Base-by-base conservation (phyloP, 345 rosid genomes). In the Camelina neglecta region DNA sequence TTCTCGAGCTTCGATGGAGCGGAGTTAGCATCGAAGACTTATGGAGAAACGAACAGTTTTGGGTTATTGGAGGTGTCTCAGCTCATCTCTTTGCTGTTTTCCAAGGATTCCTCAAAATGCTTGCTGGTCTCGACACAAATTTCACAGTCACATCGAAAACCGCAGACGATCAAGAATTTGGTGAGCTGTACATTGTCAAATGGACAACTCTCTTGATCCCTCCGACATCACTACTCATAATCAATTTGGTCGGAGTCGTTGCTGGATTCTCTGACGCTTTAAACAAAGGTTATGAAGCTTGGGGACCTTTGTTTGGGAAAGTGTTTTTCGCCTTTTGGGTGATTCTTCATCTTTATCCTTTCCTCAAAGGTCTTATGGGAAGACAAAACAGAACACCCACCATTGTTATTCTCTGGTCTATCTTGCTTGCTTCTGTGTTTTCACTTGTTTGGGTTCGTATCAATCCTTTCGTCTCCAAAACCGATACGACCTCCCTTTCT, bases 351-450 rank as follows among this genome's bases (percentile, higher is more conserved):
- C 91, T 95, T 60, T 92, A 95, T 83, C 97, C 99, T 41, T 92
- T 95, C 91, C 96, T 95, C 35, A 90, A 95, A 78, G 99, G 99
- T 85, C 93, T 95, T n/a, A 92, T 95, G 99, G 97, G 99, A 31
- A 87, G 96, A 75, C 99, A 95, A 75, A 92, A 95, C 84, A 76
- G 97, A 79, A 92, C 97, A 12, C 99, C 97, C 1, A 95, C 99
- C 67, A 90, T 95, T 64, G 97, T 95, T 73, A 81, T 95, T 11
- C 87, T 95, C 15, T 92, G 97, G 99, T 95, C 97, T n/a, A 90
- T 92, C 76, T 75, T 92, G 44, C 77, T 95, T 81, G 97, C 97
- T 60, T 95, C 97, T 12, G 97, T 95, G 63, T 95, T 95, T 82
- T 92, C 97, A 20, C 92, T 95, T 65, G 89, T 95, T 38, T 95